Conservation (phyloP, 2,329 filamentous ascomycete genomes). For the Botryosphaeria dothidea region DNA sequence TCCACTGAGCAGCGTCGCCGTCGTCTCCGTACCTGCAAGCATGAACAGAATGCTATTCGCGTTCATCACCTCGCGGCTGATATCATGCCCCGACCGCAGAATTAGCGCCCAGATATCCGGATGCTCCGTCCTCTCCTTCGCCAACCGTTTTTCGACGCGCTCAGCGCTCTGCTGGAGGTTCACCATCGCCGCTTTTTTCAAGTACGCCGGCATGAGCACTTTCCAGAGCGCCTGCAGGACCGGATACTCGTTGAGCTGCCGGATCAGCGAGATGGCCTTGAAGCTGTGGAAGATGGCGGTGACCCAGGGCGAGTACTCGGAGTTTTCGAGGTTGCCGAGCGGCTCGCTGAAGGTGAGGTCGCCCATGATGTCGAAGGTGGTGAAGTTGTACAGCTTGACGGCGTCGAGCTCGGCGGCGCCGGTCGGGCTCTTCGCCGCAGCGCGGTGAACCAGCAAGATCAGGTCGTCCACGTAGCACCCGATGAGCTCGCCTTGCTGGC, state of each 20-base stretch:
- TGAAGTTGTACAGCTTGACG: slow-evolving; percentile 21
- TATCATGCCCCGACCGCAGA: slow-evolving; percentile 20
- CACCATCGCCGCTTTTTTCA: slow-evolving; percentile 17
- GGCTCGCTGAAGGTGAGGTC: slow-evolving; percentile 34
- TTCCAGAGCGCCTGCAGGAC: slow-evolving; percentile 33
- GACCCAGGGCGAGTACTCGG: slow-evolving; percentile 35
- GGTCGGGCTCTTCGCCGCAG: slow-evolving; percentile 19
- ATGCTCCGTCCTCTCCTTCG: slow-evolving; percentile 15
- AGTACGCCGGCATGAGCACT: slow-evolving; percentile 28
- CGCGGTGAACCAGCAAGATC: slow-evolving; percentile 31
- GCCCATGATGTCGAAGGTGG: slow-evolving; percentile 36
- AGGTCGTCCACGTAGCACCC: slow-evolving; percentile 35
- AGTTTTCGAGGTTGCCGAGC: slow-evolving; percentile 31
- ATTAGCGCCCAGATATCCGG: slow-evolving; percentile 43
- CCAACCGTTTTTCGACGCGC: slow-evolving; percentile 22
- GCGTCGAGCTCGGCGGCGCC: background rate
- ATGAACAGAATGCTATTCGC: slow-evolving; percentile 24
- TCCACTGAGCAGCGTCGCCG: slow-evolving; percentile 40
- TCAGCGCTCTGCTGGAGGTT: slow-evolving; percentile 19
- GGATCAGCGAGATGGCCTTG: background rate
- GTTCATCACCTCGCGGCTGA: background rate
- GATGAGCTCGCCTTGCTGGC: slow-evolving; percentile 33
- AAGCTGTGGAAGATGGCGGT: slow-evolving; percentile 29
- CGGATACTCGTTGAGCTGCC: slow-evolving; percentile 32
- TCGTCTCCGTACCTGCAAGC: slow-evolving; percentile 44